A percentile compares a stretch with the other conserved stretches of the same genome.
phyloP scores from a whole-genome alignment of 2,329 filamentous ascomycete species.

The Cryoendolithus antarcticus region DNA sequence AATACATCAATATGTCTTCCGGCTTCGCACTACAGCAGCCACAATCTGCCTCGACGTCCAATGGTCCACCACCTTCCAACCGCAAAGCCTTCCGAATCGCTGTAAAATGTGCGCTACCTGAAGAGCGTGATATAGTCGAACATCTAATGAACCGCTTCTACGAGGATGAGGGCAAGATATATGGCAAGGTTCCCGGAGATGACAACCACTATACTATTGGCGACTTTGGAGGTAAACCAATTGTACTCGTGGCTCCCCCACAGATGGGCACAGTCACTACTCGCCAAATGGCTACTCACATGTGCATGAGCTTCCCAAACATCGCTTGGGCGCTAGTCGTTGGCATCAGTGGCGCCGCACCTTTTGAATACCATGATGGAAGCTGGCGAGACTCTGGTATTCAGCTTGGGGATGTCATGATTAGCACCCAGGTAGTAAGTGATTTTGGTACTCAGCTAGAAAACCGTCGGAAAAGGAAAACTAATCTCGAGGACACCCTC shows the following conservation, averaged over 20 bases:
- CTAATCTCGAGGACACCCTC: conserved; percentile 9
- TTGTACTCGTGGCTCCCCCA: conserved; percentile 10
- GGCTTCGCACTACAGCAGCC: no score
- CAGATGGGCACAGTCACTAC: conserved; percentile 8
- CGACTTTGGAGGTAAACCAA: conserved; percentile 7
- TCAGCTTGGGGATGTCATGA: conserved; percentile 23
- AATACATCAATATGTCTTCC: no score
- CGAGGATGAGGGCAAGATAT: conserved; percentile 6
- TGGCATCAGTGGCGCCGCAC: conserved; percentile 13
- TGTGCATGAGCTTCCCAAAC: conserved; percentile 9
- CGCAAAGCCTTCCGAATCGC: no score
- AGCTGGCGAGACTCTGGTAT: conserved; percentile 9
- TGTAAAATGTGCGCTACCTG: conserved; percentile 10
- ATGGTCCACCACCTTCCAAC: no score
- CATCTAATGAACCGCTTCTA: conserved; percentile 3
- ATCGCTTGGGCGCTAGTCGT: conserved; percentile 12
- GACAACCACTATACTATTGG: conserved; percentile 13
- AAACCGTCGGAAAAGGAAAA: conserved; percentile 12
- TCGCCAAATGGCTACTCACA: conserved; percentile 5
- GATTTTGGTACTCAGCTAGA: conserved; percentile 20
- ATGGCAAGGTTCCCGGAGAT: conserved; percentile 9
- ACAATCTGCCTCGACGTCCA: no score
- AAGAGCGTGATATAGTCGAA: conserved; percentile 10
- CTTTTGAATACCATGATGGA: neutral
- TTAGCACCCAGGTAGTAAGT: conserved; percentile 17